A percentile compares a stretch with the other conserved stretches of the same genome.
Conservation (phyloP, 208 protist genomes). For the Wallacemonas rigidus region DNA sequence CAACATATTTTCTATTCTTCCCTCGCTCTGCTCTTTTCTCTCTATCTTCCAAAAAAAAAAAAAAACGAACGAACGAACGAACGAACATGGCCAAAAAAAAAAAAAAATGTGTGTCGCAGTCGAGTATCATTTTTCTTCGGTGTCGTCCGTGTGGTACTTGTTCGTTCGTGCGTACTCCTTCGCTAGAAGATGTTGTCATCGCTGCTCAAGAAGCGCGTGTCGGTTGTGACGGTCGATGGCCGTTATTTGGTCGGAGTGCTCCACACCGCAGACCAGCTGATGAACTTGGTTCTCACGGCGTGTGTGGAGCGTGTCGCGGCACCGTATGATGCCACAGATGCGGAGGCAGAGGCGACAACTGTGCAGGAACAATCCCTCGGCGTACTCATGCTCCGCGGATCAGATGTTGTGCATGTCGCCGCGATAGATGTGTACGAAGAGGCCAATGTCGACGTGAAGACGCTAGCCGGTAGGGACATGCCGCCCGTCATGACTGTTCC, state of each 20-base stretch:
- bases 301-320: constrained; percentile 65
- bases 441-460: constrained; percentile 50
- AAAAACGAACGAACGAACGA: too few species aligned
- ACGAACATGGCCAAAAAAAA: too few species aligned
- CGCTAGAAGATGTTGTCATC: constrained; percentile 48
- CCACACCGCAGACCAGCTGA: constrained; percentile 77
- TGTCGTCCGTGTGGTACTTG: too few species aligned
- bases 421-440: constrained; percentile 77
- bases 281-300: constrained; percentile 77
- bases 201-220: constrained; percentile 76
- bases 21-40: background rate
- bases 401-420: constrained; percentile 70
- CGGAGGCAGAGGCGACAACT: constrained; percentile 1
- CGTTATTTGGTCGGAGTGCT: constrained; percentile 79
- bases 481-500: constrained; percentile 35
- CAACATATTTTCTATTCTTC: background rate
- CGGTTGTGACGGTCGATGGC: constrained; percentile 78
- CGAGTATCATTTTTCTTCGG: too few species aligned
- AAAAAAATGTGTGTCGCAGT: too few species aligned
- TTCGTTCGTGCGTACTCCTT: too few species aligned
- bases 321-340: constrained; percentile 33
- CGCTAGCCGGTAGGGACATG: constrained; percentile 60
- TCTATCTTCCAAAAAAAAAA: background rate
- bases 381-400: constrained; percentile 75
- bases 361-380: constrained; percentile 60